Base-by-base conservation (phyloP, 768 basidiomycete species). In the Rhodocollybia butyracea region DNA sequence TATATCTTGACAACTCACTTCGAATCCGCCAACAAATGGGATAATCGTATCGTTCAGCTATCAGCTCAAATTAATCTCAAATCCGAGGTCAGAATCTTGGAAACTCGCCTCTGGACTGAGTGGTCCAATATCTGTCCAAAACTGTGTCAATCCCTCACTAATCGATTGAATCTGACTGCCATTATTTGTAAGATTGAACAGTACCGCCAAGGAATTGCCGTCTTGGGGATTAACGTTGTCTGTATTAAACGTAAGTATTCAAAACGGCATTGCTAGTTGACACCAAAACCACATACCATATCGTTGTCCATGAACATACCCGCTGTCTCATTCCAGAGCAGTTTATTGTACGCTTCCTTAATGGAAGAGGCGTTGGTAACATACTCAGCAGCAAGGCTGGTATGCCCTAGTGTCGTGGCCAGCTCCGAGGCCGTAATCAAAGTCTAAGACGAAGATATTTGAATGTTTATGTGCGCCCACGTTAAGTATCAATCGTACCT, bases 201-300 rank as follows among this genome's bases (percentile, higher is more conserved):
- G 22, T 6, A 80, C 65, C 4, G 78, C 78, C 46, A 79, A 67
- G 2, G 76, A 73, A 59, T 80, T 80, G 5, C 76, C 79, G 55
- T 81, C 79, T 57, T 81, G 78, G 1, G 80, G 79, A 41, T 70
- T n/a, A n/a, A n/a, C n/a, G n/a, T n/a, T n/a, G n/a, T n/a, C n/a
- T n/a, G n/a, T n/a, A n/a, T n/a, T n/a, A n/a, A n/a, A n/a, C n/a
- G n/a, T n/a, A n/a, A n/a, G n/a, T n/a, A n/a, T n/a, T n/a, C n/a
- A n/a, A n/a, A n/a, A n/a, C n/a, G n/a, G n/a, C n/a, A n/a, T n/a
- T n/a, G n/a, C n/a, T n/a, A n/a, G n/a, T n/a, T n/a, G n/a, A n/a
- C n/a, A n/a, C n/a, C n/a, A n/a, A n/a, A n/a, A n/a, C n/a, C n/a
- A n/a, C n/a, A n/a, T n/a, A n/a, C n/a, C 22, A 70, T 66, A 29